Base-by-base conservation (phyloP, 208 protist species). In the Acanthamoeba triangularis region DNA sequence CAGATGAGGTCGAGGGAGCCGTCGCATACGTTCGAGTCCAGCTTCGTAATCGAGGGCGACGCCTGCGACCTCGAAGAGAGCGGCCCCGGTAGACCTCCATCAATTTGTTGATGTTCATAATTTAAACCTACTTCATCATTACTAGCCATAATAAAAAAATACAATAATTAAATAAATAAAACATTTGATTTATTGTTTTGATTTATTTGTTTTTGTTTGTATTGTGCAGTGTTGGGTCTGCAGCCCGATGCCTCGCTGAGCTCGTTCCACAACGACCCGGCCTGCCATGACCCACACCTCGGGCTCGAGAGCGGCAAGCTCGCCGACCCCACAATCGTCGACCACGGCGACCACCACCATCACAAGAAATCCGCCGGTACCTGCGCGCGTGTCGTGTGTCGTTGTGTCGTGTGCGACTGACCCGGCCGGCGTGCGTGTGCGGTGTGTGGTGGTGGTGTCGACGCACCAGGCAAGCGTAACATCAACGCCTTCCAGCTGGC, bases 401-500 rank as follows among this genome's bases (percentile, higher is more conserved):
- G 76, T 25, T 30, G 16, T 61, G 52, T 59, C 18, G 72, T 49
- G 72, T 49, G 23, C 37, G n/a, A 30, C 23, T 18, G 35, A 20
- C 5, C 16, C n/a, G 13, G 72, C 30, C 23, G 35, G 28, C 3
- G 20, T 13, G 76, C 76, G 14, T n/a, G 18, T 30, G 47, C 14
- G 28, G 44, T n/a, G 14, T 18, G 16, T 2, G 20, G 37, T 41
- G 23, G 16, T 2, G 20, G 37, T 41, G 23, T 5, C 59, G 20
- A 30, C 23, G 59, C 59, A 65, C 47, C 80, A 61, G 80, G 47
- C 80, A 91, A 91, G 41, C 84, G 84, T 16, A 91, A 49, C 84
- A 72, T 91, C 14, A 49, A 41, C 3, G 30, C 84, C 2, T 69
- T 91, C 59, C 84, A 49, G 35, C 59, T 91, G 20, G 56, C 84